phyloP scores from a whole-genome alignment of 2,329 filamentous ascomycete species.

The Apiospora malaysiana region DNA sequence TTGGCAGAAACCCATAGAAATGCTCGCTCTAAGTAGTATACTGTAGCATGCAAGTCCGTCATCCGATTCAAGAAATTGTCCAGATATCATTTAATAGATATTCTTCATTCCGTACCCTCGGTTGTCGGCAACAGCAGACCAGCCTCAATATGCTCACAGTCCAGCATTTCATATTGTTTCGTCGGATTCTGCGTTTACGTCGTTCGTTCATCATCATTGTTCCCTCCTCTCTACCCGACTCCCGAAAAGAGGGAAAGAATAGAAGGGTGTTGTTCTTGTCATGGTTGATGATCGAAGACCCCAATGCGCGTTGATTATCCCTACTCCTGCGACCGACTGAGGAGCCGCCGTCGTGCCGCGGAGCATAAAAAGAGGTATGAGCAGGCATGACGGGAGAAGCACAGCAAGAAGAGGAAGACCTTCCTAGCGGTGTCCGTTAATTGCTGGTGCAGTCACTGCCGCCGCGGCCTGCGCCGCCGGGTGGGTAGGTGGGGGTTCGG shows the following conservation, averaged over 20 bases:
- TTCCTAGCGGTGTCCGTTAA: slow-evolving; percentile 27
- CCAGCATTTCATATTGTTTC: not conserved
- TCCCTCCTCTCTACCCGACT: not conserved
- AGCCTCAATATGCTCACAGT: too few species aligned
- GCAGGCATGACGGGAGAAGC: not conserved
- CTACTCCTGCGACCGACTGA: not conserved
- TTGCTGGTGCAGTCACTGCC: slow-evolving; percentile 10
- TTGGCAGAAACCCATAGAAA: not conserved
- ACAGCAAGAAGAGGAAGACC: slow-evolving; percentile 1
- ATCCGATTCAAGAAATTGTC: not conserved
- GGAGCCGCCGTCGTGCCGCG: not conserved
- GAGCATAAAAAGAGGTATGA: not conserved
- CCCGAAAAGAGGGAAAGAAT: not conserved
- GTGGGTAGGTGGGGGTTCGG: slow-evolving; percentile 22
- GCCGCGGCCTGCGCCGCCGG: slow-evolving; percentile 3
- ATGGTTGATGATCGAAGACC: not conserved
- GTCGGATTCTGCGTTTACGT: not conserved
- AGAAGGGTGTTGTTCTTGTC: too few species aligned
- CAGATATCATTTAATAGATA: not conserved
- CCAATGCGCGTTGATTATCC: slow-evolving; percentile 5
- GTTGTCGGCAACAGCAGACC: not conserved
- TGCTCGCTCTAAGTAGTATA: not conserved
- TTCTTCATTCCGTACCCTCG: not conserved
- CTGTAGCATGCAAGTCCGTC: not conserved
- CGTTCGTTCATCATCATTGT: too few species aligned